phyloP scores from a whole-genome alignment of 2,329 filamentous ascomycete species.

The Aspergillus proliferans region DNA sequence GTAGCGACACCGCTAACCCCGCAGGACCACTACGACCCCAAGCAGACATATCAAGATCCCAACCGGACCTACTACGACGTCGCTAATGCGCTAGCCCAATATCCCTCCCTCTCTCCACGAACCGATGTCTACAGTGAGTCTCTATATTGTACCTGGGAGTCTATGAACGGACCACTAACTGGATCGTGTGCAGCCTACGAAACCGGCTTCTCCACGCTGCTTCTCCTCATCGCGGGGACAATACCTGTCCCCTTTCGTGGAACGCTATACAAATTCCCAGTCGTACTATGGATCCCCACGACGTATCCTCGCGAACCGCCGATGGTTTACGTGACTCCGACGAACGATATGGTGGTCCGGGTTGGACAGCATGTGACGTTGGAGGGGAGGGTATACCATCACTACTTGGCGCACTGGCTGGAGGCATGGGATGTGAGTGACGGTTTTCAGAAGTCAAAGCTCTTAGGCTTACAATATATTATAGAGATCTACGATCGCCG shows the following conservation, averaged over 20 bases:
- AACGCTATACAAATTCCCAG: slow-evolving; percentile 80
- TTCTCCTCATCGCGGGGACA: slow-evolving; percentile 80
- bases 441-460: background rate
- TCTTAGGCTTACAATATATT: background rate
- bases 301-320: slow-evolving; percentile 81
- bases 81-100: slow-evolving; percentile 71
- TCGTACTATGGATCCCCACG: slow-evolving; percentile 90
- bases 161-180: background rate
- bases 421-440: slow-evolving; percentile 80
- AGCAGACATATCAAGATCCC: slow-evolving; percentile 85
- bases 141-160: too few relatives aligned
- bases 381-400: slow-evolving; percentile 90
- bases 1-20: slow-evolving; percentile 6
- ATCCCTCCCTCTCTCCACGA: slow-evolving; percentile 71
- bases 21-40: slow-evolving; percentile 33
- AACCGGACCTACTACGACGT: slow-evolving; percentile 91
- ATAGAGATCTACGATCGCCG: slow-evolving; percentile 73
- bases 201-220: slow-evolving; percentile 76
- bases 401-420: slow-evolving; percentile 84
- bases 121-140: slow-evolving; percentile 87
- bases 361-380: slow-evolving; percentile 92
- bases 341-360: slow-evolving; percentile 79
- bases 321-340: slow-evolving; percentile 81
- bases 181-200: slow-evolving; percentile 62
- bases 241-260: slow-evolving; percentile 88